Conservation (phyloP, 352 stramenopile genomes). For the Phytopythium sindhum region DNA sequence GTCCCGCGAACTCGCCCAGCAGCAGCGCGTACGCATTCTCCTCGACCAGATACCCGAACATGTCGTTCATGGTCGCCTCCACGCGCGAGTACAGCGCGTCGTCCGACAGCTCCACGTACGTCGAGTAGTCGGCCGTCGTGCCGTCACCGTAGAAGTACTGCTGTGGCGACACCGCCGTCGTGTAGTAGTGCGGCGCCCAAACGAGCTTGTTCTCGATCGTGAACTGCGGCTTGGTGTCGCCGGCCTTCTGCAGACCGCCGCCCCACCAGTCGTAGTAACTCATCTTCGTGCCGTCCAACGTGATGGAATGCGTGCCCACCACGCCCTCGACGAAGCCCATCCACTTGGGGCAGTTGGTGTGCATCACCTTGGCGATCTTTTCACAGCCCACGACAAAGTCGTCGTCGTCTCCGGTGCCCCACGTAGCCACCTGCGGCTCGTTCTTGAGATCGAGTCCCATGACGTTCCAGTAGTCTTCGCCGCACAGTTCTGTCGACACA, state of each 20-base stretch:
- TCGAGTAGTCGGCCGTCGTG: conserved; percentile 42
- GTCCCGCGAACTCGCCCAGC: conserved; percentile 66
- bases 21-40: conserved; percentile 51
- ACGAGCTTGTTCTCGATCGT: conserved; percentile 71
- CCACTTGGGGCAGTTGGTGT: conserved; percentile 67
- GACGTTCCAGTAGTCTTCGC: conserved; percentile 74
- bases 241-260: conserved; percentile 61
- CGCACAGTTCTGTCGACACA: conserved; percentile 59
- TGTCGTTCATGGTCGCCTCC: conserved; percentile 63
- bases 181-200: conserved; percentile 83
- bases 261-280: conserved; percentile 86
- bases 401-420: conserved; percentile 57
- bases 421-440: conserved; percentile 60
- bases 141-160: conserved; percentile 71
- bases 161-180: conserved; percentile 66
- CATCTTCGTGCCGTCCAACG: conserved; percentile 37
- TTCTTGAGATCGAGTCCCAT: conserved; percentile 83
- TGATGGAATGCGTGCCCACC: conserved; percentile 40
- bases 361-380: conserved; percentile 80
- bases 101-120: conserved; percentile 61
- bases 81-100: conserved; percentile 39
- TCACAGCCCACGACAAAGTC: conserved; percentile 66
- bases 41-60: conserved; percentile 71
- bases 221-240: conserved; percentile 40
- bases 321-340: conserved; percentile 79